A percentile compares a stretch with the other conserved stretches of the same genome.
Conservation (phyloP, 176 grass and related monocot species). For the Chrysopogon serrulatus region DNA sequence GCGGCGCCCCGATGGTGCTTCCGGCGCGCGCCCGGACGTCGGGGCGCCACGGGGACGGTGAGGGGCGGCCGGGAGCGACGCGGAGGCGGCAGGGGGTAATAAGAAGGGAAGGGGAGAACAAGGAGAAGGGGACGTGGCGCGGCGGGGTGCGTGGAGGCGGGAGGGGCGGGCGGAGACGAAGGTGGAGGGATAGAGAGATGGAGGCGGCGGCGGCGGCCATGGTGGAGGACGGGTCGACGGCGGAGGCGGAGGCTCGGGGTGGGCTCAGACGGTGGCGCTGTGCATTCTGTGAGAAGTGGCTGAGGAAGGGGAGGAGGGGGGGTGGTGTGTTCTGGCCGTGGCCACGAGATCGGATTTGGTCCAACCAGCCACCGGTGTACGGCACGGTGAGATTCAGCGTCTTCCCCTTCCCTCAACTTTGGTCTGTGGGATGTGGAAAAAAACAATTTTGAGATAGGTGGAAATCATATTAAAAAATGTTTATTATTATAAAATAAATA, state of each 20-base stretch:
- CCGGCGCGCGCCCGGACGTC: constrained; percentile 31
- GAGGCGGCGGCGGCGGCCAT: constrained; percentile 38
- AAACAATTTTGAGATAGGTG: too few relatives aligned
- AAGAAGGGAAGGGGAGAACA: constrained; percentile 1
- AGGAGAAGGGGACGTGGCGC: constrained; percentile 24
- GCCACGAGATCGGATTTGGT: constrained; percentile 41
- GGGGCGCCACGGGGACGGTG: constrained; percentile 7
- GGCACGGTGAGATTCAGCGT: background rate
- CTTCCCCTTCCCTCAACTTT: background rate
- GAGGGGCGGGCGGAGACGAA: constrained; percentile 25
- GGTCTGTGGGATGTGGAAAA: too few relatives aligned
- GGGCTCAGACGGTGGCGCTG: constrained; percentile 19
- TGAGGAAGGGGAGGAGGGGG: constrained; percentile 18
- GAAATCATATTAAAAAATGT: too few relatives aligned
- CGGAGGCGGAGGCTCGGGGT: background rate
- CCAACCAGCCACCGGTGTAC: background rate
- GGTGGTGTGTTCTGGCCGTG: constrained; percentile 16
- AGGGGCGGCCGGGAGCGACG: constrained; percentile 12
- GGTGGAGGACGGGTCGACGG: constrained; percentile 42
- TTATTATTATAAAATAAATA: too few relatives aligned
- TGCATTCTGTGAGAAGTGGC: constrained; percentile 9
- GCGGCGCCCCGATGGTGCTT: constrained; percentile 44
- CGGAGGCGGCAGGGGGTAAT: constrained; percentile 16
- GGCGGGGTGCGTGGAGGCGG: constrained; percentile 21
- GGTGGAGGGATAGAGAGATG: constrained; percentile 48